A percentile compares a stretch with the other conserved stretches of the same genome.
Evolutionary conservation across 2,329 filamentous ascomycete species (phyloP).

Genomic region (Parastagonospora nodorum): DNA sequence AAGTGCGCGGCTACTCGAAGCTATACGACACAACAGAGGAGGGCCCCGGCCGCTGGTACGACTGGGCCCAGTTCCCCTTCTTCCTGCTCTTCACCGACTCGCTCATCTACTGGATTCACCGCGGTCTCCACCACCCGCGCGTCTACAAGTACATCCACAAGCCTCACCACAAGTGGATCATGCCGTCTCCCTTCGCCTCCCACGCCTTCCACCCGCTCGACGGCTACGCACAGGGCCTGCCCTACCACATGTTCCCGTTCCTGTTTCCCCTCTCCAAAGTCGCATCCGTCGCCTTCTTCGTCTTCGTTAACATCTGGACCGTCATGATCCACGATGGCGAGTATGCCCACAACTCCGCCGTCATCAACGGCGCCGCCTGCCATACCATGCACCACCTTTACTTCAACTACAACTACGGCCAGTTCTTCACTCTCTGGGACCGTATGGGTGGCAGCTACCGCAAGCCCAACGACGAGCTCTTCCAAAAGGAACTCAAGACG

Average conservation of each 20-base stretch:
- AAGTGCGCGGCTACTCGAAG: slow-evolving; percentile 83
- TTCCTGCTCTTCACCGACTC: slow-evolving; percentile 90
- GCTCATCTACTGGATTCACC: slow-evolving; percentile 90
- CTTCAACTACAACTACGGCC: slow-evolving; percentile 78
- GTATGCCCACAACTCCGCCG: slow-evolving; percentile 85
- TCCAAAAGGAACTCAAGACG: slow-evolving; percentile 85
- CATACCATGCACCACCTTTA: slow-evolving; percentile 88
- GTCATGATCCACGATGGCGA: slow-evolving; percentile 96
- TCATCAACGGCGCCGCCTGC: slow-evolving; percentile 94
- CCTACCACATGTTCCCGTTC: slow-evolving; percentile 93
- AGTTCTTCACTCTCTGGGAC: slow-evolving; percentile 93
- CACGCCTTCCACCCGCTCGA: slow-evolving; percentile 96
- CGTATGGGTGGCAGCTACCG: slow-evolving; percentile 85
- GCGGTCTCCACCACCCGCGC: slow-evolving; percentile 77
- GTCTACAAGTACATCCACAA: slow-evolving; percentile 93
- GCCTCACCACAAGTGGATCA: slow-evolving; percentile 99
- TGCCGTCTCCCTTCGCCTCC: slow-evolving; percentile 91
- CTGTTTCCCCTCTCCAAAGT: slow-evolving; percentile 91
- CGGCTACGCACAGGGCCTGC: slow-evolving; percentile 84
- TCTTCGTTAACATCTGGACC: slow-evolving; percentile 96
- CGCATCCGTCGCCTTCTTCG: slow-evolving; percentile 82
- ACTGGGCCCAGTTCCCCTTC: slow-evolving; percentile 80
- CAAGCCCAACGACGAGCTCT: slow-evolving; percentile 83
- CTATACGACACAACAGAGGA: slow-evolving; percentile 82
- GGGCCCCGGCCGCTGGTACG: slow-evolving; percentile 78